phyloP scores from a whole-genome alignment of 1,139 yeast genomes.

The Hansenula sp. region DNA sequence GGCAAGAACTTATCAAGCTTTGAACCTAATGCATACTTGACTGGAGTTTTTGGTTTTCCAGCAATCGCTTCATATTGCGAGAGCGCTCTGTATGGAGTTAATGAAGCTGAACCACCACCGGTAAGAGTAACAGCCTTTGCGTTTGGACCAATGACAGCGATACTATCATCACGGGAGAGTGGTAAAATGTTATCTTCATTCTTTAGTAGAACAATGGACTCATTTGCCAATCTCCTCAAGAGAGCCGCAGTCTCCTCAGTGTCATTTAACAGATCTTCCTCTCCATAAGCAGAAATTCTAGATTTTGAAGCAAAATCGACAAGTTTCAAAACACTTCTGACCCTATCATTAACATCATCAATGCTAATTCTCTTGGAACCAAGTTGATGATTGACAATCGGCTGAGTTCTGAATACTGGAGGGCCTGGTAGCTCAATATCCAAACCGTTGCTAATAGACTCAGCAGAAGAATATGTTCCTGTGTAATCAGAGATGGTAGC shows the following conservation, averaged over 20 bases:
- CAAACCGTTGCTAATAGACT: constrained; percentile 50
- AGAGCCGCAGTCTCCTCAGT: constrained; percentile 39
- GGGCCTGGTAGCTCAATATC: constrained; percentile 68
- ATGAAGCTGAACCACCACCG: constrained; percentile 54
- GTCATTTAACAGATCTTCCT: constrained; percentile 36
- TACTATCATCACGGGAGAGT: constrained; percentile 32
- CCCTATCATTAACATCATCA: constrained; percentile 36
- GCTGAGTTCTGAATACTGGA: constrained; percentile 40
- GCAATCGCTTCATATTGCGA: constrained; percentile 42
- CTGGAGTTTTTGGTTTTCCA: no score
- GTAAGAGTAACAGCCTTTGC: constrained; percentile 39
- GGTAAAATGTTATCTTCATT: constrained; percentile 45
- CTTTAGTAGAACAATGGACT: constrained; percentile 49
- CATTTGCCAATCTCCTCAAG: constrained; percentile 46
- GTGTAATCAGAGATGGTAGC: constrained; percentile 60
- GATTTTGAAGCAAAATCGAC: constrained; percentile 39
- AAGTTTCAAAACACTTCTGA: constrained; percentile 40
- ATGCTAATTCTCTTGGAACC: constrained; percentile 26
- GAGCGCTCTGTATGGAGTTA: constrained; percentile 41
- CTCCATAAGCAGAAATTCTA: constrained; percentile 32
- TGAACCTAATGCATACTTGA: no score
- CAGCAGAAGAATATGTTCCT: constrained; percentile 50
- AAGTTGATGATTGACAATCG: constrained; percentile 37
- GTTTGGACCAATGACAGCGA: constrained; percentile 51
- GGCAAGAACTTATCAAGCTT: constrained; percentile 31